A percentile compares a stretch with the other conserved stretches of the same genome.
These are phyloP conservation scores for Vanderwaltozyma yarrowii DNA, from an alignment of 805 yeast species.

Conservation along the genomic window DNA sequence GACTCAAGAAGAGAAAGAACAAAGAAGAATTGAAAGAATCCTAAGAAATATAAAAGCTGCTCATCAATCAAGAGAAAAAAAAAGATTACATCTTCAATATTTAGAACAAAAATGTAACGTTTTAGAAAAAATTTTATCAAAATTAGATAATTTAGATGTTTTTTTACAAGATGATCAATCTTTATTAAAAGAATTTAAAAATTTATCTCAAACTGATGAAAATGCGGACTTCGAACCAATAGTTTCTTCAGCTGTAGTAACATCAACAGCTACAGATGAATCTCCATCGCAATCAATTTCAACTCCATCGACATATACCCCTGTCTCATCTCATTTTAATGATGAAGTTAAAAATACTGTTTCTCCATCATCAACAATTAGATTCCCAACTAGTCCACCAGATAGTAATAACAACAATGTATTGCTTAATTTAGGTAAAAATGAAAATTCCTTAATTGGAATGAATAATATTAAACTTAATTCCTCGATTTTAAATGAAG, in stretches of 20 bases:
- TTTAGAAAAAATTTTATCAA: constrained; percentile 20
- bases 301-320: too few species aligned
- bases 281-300: background rate
- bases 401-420: background rate
- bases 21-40: constrained; percentile 86
- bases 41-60: constrained; percentile 94
- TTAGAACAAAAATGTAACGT: constrained; percentile 45
- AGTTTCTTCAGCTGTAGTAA: background rate
- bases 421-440: too few species aligned
- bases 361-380: background rate
- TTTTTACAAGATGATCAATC: constrained; percentile 3
- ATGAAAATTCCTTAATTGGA: background rate
- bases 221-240: too few species aligned
- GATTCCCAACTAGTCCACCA: background rate
- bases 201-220: background rate
- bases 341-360: background rate
- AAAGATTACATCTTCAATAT: constrained; percentile 81
- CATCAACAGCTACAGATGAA: background rate
- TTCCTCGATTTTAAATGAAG: background rate
- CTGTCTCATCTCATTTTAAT: background rate
- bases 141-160: constrained; percentile 12
- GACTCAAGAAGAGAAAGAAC: constrained; percentile 95
- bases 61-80: constrained; percentile 94
- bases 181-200: background rate
- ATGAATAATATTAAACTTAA: too few species aligned